phyloP scores from a whole-genome alignment of 225 moss, liverwort and hornwort species.

The Climacium dendroides region DNA sequence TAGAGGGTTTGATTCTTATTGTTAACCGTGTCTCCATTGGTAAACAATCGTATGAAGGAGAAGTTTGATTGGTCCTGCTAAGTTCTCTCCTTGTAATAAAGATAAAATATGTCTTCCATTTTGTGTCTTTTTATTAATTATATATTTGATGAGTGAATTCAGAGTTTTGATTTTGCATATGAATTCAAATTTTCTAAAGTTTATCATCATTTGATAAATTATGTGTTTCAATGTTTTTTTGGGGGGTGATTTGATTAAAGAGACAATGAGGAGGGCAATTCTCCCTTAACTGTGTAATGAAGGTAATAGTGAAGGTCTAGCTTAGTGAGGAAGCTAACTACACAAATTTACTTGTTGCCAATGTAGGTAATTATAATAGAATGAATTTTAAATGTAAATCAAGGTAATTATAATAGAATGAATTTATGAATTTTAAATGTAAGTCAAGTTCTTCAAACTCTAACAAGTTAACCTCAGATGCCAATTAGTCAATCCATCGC shows the following conservation, averaged over 20 bases:
- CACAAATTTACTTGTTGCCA: background rate
- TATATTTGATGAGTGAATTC: background rate
- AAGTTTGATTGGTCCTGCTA: accelerated
- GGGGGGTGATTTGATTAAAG: too few species aligned
- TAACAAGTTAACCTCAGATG: background rate
- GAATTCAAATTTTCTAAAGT: background rate
- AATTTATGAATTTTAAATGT: background rate
- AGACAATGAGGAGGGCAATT: background rate
- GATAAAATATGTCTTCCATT: background rate
- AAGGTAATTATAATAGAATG: background rate
- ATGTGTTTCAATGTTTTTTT: accelerated
- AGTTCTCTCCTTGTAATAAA: background rate
- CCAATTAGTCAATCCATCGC: background rate
- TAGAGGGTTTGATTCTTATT: too few species aligned
- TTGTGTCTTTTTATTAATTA: accelerated
- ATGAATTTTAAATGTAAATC: background rate
- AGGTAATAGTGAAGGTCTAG: background rate
- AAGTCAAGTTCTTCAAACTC: background rate
- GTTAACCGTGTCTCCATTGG: too few species aligned
- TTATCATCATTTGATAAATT: background rate
- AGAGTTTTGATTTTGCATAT: background rate
- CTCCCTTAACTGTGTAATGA: background rate
- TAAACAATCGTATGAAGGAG: background rate
- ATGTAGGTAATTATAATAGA: background rate
- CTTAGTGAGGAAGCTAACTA: too few species aligned